phyloP scores from a whole-genome alignment of 345 rosid genomes.

The Balakata baccata region DNA sequence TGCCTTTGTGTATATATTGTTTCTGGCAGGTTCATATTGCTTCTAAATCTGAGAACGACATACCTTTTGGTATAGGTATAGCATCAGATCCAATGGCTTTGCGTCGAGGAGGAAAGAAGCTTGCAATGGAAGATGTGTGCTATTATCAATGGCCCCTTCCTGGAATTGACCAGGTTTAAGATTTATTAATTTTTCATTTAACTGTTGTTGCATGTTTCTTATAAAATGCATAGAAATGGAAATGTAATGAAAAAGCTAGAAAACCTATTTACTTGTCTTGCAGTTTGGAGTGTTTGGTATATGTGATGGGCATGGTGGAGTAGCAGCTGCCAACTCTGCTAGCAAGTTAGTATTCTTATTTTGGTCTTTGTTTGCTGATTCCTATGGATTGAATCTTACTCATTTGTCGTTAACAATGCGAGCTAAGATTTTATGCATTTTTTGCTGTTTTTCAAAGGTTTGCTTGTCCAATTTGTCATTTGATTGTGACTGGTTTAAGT shows the following conservation, averaged over 20 bases:
- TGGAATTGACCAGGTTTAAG: constrained; percentile 65
- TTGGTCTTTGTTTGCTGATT: constrained; percentile 21
- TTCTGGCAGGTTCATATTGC: constrained; percentile 66
- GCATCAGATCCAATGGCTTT: constrained; percentile 94
- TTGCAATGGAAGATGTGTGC: constrained; percentile 94
- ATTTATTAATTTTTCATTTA: constrained; percentile 23
- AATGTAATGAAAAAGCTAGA: constrained; percentile 5
- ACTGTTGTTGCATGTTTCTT: not conserved
- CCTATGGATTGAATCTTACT: constrained; percentile 11
- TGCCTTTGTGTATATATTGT: constrained; percentile 2
- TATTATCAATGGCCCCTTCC: constrained; percentile 91
- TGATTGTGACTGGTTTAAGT: constrained; percentile 2
- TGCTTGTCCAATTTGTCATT: not conserved
- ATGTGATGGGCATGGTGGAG: constrained; percentile 99
- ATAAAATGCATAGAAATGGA: not conserved
- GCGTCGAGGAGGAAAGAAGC: constrained; percentile 91
- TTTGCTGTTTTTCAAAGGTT: not conserved
- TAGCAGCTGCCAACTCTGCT: constrained; percentile 81
- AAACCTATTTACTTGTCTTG: constrained; percentile 18
- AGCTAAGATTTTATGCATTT: not conserved
- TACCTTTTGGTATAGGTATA: constrained; percentile 77
- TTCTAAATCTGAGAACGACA: constrained; percentile 44
- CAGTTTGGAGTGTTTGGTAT: constrained; percentile 95
- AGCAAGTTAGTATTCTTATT: constrained; percentile 65
- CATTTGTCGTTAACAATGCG: not conserved